These are phyloP conservation scores for Apiotrichum porosum DNA, from an alignment of 1,284 basidiomycete species.

Conservation along the genomic window DNA sequence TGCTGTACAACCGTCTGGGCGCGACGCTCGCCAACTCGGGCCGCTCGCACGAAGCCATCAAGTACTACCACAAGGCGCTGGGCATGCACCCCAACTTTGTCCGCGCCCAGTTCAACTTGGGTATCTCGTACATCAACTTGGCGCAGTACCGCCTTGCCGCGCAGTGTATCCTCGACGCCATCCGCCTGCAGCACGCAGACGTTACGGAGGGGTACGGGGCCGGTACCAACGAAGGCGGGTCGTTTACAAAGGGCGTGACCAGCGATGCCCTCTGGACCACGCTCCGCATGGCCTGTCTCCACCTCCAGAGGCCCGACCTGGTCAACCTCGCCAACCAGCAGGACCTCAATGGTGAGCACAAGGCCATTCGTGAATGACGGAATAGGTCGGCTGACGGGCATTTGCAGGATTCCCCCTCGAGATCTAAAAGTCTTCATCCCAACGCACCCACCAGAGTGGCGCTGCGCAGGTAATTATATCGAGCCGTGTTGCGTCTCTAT, in stretches of 20 bases:
- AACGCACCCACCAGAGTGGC: too few relatives aligned
- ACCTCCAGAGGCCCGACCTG: constrained; percentile 41
- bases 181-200: constrained; percentile 78
- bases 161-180: constrained; percentile 76
- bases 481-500: too few relatives aligned
- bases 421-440: too few relatives aligned
- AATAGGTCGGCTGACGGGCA: too few relatives aligned
- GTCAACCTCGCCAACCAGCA: constrained; percentile 15
- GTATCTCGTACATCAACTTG: constrained; percentile 84
- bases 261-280: constrained; percentile 77
- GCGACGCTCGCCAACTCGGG: constrained; percentile 94
- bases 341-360: constrained; percentile 12
- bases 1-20: constrained; percentile 91
- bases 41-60: constrained; percentile 71
- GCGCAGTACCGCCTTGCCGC: constrained; percentile 79
- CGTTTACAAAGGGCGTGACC: constrained; percentile 60
- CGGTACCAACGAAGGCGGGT: constrained; percentile 33
- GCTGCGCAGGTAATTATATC: too few relatives aligned
- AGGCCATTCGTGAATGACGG: too few relatives aligned
- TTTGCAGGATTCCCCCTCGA: too few relatives aligned
- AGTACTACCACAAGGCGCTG: constrained; percentile 85
- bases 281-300: constrained; percentile 69
- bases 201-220: constrained; percentile 54
- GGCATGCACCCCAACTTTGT: constrained; percentile 90
- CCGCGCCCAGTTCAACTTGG: constrained; percentile 85